Base-by-base conservation (phyloP, 805 yeast species). In the Babjeviella inositovora region DNA sequence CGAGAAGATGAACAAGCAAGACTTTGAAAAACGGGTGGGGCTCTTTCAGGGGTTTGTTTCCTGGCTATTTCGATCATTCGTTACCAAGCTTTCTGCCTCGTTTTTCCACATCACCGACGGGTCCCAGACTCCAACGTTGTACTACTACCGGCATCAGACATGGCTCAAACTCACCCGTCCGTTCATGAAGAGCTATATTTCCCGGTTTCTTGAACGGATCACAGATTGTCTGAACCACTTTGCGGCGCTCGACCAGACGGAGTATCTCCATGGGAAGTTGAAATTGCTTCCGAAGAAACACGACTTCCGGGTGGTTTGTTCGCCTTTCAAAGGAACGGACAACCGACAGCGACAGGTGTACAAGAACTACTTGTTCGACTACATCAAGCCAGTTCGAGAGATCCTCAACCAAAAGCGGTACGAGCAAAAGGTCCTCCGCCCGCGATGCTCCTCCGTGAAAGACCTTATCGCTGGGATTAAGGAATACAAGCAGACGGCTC, bases 101-200 rank as follows among this genome's bases (percentile, higher is more conserved):
- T 67, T 64, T 35, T 84, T 81, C 49, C 72, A 77, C 37, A 70
- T 74, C 5, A 72, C 90, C 0, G 76, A 71, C 22, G 43, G 53
- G 2, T 60, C 66, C 7, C 25, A 41, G 11, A 38, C 50, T 0
- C 44, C 39, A 7, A 44, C 46, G 4, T 28, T 66, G 0, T 25
- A 54, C 0, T 79, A 53, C 37, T 79, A 62, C 34, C 56, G 72
- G 10, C 82, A 70, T 25, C 52, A 47, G 13, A 43, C 50, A 1
- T 82, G 93, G 93, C 37, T 32, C 7, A 20, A 21, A 17, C 43
- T 62, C 10, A 49, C 66, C 3, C 33, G 34, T 8, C 43, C 45
- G 1, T 74, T 61, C 50, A 38, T 57, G 24, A 36, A 42, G 4
- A 31, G 27, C 8, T 76, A 75, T 35, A 41, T 49, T 15, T 32